Percentiles rank a stretch among this genome's conserved stretches.
phyloP scores from a whole-genome alignment of 2,329 filamentous ascomycete genomes.

The Aspergillus texensis region DNA sequence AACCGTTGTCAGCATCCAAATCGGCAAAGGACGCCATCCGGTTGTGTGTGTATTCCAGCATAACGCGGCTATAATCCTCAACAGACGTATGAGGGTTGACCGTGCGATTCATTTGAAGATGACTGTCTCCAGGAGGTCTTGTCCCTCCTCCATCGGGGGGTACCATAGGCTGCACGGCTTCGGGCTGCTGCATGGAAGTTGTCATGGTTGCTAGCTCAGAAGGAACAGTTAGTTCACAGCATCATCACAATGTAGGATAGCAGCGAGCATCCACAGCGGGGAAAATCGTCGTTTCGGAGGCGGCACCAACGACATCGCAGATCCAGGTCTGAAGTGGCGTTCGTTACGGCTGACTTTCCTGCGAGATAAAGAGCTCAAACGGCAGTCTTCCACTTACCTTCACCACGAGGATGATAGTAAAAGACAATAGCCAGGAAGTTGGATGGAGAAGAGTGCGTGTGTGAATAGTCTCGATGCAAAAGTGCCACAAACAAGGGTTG shows the following conservation, averaged over 20 bases:
- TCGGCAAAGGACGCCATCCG: conserved; percentile 39
- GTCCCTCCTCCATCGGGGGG: conserved; percentile 21
- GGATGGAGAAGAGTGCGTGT: neutral
- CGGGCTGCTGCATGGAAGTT: conserved; percentile 21
- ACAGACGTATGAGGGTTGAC: conserved; percentile 31
- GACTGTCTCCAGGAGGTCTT: conserved; percentile 19
- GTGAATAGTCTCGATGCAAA: neutral
- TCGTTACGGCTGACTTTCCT: neutral
- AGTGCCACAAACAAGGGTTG: neutral
- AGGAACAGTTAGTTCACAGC: neutral
- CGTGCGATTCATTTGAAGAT: conserved; percentile 22
- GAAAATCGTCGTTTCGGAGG: neutral
- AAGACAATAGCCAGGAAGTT: neutral
- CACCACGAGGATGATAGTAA: neutral
- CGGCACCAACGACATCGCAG: neutral
- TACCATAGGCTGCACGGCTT: conserved; percentile 22
- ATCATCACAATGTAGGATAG: neutral
- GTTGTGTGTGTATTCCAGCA: conserved; percentile 42
- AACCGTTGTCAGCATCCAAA: conserved; percentile 22
- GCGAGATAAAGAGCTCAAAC: neutral
- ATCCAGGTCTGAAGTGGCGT: neutral
- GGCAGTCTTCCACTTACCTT: neutral
- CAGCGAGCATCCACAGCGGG: neutral
- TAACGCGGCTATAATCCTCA: conserved; percentile 43
- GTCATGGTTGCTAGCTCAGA: conserved; percentile 11